phyloP scores from a whole-genome alignment of 1,284 basidiomycete genomes.

The Mycena citricolor region DNA sequence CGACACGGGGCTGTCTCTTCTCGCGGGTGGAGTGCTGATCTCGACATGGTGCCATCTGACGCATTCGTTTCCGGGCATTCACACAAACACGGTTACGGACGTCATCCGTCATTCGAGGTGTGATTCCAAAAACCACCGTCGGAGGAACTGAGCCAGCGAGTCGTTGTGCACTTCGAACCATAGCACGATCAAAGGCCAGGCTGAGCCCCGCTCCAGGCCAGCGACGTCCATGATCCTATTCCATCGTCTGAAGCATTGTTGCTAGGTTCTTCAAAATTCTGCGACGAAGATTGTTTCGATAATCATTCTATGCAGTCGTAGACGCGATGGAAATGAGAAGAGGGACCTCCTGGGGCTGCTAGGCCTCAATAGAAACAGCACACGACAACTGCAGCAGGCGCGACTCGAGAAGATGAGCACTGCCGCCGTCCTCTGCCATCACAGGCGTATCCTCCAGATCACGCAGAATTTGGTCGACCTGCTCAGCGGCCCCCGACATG shows the following conservation, averaged over 20 bases:
- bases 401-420: constrained; percentile 4
- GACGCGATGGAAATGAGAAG: constrained; percentile 1
- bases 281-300: no score
- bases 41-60: constrained; percentile 95
- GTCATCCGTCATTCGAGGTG: constrained; percentile 70
- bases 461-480: constrained; percentile 17
- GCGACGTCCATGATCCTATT: no score
- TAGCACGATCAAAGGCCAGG: no score
- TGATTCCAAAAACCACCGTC: constrained; percentile 84
- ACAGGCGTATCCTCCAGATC: constrained; percentile 21
- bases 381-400: no score
- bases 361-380: no score
- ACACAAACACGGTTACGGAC: constrained; percentile 82
- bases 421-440: constrained; percentile 13
- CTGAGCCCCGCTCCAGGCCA: no score
- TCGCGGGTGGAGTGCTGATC: constrained; percentile 83
- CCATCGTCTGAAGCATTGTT: no score
- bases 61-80: constrained; percentile 90
- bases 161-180: no score
- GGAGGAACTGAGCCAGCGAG: constrained; percentile 62
- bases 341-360: constrained; percentile 3
- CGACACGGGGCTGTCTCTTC: constrained; percentile 79
- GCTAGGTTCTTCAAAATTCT: no score
- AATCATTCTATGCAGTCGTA: no score
- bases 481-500: constrained; percentile 26